Evolutionary conservation across 345 rosid species (phyloP), one percentile per base, ranked within the genome.

Genomic region (Eutrema heterophyllum): DNA sequence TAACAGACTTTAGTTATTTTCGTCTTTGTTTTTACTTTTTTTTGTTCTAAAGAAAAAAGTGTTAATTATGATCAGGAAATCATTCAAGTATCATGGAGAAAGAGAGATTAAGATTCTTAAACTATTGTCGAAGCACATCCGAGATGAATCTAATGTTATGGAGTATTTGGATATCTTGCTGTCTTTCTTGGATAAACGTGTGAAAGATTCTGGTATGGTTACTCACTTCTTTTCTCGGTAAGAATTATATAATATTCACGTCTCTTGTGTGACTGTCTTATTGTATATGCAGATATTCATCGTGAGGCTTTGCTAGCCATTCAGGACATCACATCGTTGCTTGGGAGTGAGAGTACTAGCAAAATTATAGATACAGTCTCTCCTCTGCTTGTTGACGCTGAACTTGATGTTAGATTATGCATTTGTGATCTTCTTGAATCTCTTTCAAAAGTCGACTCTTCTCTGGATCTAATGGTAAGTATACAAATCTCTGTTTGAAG

Each of bases 381-480:
- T 61, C 89, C 88, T 70, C 90, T 88, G 64, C 90, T 93, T 70
- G 71, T 84, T 66, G 82, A 81, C 46, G 88, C 75, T 16, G 86
- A 81, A 45, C 64, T 64, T 79, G 86, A 83, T 18, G 62, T 76
- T 67, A 89, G 97, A 38, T 78, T 80, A 68, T 79, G 71, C 65
- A 80, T 93, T n/a, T 86, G 93, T 82, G 82, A 81, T 70, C 88
- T 93, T 82, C 85, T 93, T 56, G 80, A 71, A 21, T 83, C 83
- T 32, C 86, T 93, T 68, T 84, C 89, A 64, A 79, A 75, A 79
- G 74, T 74, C 36, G 91, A 93, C 79, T 70, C 76, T 74, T 90
- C 97, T 64, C 70, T 88, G 13, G 70, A 72, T 50, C 50, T 38
- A 8, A 75, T 83, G 91, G 97, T 93, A 90, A 77, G 76, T 30